Evolutionary conservation across 331 rosid genomes (phyloP), one percentile per base, ranked within the genome.

Genomic region (Arachis monticola): DNA sequence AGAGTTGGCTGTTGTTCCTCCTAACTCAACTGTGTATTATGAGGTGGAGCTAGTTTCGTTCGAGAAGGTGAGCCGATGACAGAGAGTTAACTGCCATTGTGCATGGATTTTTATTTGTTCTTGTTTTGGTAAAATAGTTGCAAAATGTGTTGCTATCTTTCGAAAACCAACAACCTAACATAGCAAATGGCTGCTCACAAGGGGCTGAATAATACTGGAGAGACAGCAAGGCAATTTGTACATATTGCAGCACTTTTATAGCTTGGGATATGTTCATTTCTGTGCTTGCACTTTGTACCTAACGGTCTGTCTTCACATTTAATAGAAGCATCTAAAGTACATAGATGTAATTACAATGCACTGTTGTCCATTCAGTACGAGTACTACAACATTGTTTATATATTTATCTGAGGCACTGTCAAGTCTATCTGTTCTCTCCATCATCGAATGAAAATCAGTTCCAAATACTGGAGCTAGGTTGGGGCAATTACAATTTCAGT

Each of bases 11-110:
- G 88, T 90, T 35, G 83, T 95, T 73, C 97, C 97, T 58, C 89
- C 97, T 6, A 88, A 90, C 79, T 95, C 99, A 4, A 87, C 87
- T 31, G 89, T 95, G 55, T 82, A 66, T 77, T 95, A 83, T 74
- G 99, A 95, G 79, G 85, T 90, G 40, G 97, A 95, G 85, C 85
- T 92, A 45, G 96, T 85, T 27, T 89, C 97, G 62, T 92, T 90
- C 84, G 90, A 64, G 60, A 95, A 95, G 93, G 99, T 90, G 67
- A 61, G 91, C 66, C 31, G 6, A 13, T 61, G 40, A 50, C 7
- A 14, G 65, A 53, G 11, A 31, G 38, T 46, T 46, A 7, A 52
- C 65, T 76, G 13, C 4, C 40, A 35, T 4, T 51, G 59, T 65
- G 38, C 63, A 17, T 60, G 41, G 50, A 31, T 56, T 27, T 35